Evolutionary conservation across 768 basidiomycete species (phyloP).

Genomic region (Agaricus sinodeliciosus): DNA sequence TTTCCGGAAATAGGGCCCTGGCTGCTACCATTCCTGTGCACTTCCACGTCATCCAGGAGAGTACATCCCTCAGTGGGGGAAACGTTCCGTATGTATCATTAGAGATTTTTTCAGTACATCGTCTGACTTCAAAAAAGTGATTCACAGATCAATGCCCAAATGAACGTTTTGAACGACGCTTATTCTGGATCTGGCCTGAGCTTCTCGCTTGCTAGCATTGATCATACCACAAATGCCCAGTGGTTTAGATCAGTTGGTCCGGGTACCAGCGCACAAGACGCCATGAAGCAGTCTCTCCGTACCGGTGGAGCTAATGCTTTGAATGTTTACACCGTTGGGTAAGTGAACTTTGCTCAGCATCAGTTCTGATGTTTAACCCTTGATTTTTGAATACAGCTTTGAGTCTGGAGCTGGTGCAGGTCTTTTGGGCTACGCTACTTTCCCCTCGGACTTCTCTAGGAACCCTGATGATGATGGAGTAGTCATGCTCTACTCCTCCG

Average conservation of each 20-base stretch:
- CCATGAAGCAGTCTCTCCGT: slow-evolving; percentile 43
- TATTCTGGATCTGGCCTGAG: slow-evolving; percentile 30
- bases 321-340: slow-evolving; percentile 50
- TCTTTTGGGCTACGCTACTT: slow-evolving; percentile 49
- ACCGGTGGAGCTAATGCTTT: slow-evolving; percentile 32
- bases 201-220: slow-evolving; percentile 31
- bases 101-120: not conserved
- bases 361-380: not conserved
- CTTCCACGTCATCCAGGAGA: slow-evolving; percentile 26
- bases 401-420: slow-evolving; percentile 29
- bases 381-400: slow-evolving; percentile 23
- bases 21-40: slow-evolving; percentile 17
- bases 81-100: slow-evolving; percentile 30
- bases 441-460: slow-evolving; percentile 36
- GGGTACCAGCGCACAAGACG: slow-evolving; percentile 27
- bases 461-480: slow-evolving; percentile 44
- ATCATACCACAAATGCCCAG: slow-evolving; percentile 34
- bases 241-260: slow-evolving; percentile 44
- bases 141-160: slow-evolving; percentile 29
- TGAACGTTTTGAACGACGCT: slow-evolving; percentile 34
- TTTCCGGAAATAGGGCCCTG: not conserved
- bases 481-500: slow-evolving; percentile 33
- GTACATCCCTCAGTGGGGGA: slow-evolving; percentile 27
- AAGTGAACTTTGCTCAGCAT: slow-evolving; percentile 6
- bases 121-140: slow-evolving; percentile 19